Evolutionary conservation across 1,284 basidiomycete species (phyloP).

Genomic region (Ceratobasidium sp.): DNA sequence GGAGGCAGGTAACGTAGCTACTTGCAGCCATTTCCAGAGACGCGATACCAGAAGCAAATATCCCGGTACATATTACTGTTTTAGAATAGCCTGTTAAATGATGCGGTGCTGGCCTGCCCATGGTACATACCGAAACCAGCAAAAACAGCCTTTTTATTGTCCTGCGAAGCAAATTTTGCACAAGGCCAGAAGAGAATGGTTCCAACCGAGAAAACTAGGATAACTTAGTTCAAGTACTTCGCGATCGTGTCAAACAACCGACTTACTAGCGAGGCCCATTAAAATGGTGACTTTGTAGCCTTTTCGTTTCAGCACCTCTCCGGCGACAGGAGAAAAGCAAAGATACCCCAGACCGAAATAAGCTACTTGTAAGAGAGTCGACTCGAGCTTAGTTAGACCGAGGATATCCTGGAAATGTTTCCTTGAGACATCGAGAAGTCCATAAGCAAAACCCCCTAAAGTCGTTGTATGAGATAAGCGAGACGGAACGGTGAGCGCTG

Average conservation of each 20-base stretch:
- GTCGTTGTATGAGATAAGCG: background rate
- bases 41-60: conserved; percentile 77
- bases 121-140: conserved; percentile 77
- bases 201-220: conserved; percentile 57
- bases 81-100: conserved; percentile 52
- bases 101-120: background rate
- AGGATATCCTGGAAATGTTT: conserved; percentile 84
- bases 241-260: background rate
- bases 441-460: conserved; percentile 79
- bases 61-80: conserved; percentile 45
- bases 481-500: background rate
- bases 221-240: conserved; percentile 1
- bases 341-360: conserved; percentile 84
- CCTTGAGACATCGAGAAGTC: conserved; percentile 88
- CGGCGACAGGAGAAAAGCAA: conserved; percentile 72
- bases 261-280: conserved; percentile 46
- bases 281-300: conserved; percentile 63
- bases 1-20: conserved; percentile 76
- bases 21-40: conserved; percentile 82
- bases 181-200: conserved; percentile 88
- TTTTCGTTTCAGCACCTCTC: conserved; percentile 65
- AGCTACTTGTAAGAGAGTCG: conserved; percentile 86
- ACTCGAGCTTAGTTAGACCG: conserved; percentile 81
- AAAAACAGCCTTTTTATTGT: conserved; percentile 63
- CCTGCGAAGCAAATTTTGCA: conserved; percentile 68